Percentiles rank a stretch among this genome's conserved stretches.
phyloP scores from a whole-genome alignment of 73 alveolate species.

The Halteria grandinella region DNA sequence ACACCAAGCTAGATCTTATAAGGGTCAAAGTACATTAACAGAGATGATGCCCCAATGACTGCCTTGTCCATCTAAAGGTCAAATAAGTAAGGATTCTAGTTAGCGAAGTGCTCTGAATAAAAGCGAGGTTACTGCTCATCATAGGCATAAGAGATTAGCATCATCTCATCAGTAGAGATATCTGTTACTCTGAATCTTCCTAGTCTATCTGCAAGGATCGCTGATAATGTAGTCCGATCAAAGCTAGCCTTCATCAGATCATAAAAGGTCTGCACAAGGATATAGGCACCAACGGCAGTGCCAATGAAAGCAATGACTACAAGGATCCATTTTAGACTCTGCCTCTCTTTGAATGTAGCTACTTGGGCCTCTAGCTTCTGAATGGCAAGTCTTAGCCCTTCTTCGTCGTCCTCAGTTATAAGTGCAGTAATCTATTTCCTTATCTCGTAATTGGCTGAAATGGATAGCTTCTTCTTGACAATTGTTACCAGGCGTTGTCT shows the following conservation, averaged over 20 bases:
- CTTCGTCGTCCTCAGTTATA: no score
- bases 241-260: conserved; percentile 17
- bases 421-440: no score
- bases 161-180: conserved; percentile 19
- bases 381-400: no score
- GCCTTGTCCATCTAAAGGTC: conserved; percentile 17
- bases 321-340: conserved; percentile 38
- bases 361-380: no score
- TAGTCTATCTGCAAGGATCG: neutral
- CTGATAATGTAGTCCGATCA: conserved; percentile 10
- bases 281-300: conserved; percentile 23
- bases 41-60: conserved; percentile 29
- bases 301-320: neutral
- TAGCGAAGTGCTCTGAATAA: conserved; percentile 42
- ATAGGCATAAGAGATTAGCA: conserved; percentile 35
- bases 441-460: no score
- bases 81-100: neutral
- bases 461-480: no score
- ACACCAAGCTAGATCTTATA: neutral
- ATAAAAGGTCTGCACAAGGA: conserved; percentile 1
- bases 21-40: conserved; percentile 45
- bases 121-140: conserved; percentile 41
- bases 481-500: conserved; percentile 13
- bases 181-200: conserved; percentile 14
- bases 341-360: conserved; percentile 32